phyloP scores from a whole-genome alignment of 2,329 filamentous ascomycete species.

The Lachnellula cervina region DNA sequence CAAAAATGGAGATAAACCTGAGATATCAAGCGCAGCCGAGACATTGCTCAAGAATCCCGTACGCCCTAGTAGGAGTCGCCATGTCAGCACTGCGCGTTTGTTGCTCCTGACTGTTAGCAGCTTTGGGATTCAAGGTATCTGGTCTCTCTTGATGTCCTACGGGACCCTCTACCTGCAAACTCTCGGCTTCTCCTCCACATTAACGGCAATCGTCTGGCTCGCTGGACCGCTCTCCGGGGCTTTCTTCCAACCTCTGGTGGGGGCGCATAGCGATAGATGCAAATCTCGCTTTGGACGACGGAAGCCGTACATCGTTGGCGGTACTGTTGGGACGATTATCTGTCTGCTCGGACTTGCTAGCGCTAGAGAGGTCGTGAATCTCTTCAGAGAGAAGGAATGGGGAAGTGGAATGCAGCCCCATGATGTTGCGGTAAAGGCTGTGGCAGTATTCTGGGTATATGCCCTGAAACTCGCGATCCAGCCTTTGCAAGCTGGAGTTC shows the following conservation, averaged over 20 bases:
- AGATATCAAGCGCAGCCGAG: not conserved
- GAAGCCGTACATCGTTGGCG: slow-evolving; percentile 46
- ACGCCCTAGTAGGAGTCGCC: not conserved
- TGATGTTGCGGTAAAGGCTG: not conserved
- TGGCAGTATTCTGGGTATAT: slow-evolving; percentile 23
- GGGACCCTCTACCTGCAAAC: not conserved
- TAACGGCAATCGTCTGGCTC: slow-evolving; percentile 42
- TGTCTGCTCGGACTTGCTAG: slow-evolving; percentile 46
- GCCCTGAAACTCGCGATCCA: slow-evolving; percentile 29
- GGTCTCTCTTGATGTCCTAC: not conserved
- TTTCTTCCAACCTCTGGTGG: slow-evolving; percentile 50
- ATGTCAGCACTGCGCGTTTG: not conserved
- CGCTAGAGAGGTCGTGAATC: slow-evolving; percentile 38
- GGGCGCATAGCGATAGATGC: slow-evolving; percentile 47
- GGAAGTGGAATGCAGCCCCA: not conserved
- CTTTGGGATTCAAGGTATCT: not conserved
- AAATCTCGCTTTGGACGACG: slow-evolving; percentile 44
- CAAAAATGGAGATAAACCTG: not conserved
- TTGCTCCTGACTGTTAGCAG: not conserved
- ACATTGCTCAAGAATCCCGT: not conserved
- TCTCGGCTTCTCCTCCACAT: not conserved
- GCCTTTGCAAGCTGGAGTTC: slow-evolving; percentile 28
- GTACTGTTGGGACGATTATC: slow-evolving; percentile 44
- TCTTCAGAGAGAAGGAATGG: not conserved
- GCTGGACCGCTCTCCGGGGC: slow-evolving; percentile 48